These are phyloP conservation scores for Allium fistulosum DNA, from an alignment of 106 monocot genomes.

Conservation along the genomic window DNA sequence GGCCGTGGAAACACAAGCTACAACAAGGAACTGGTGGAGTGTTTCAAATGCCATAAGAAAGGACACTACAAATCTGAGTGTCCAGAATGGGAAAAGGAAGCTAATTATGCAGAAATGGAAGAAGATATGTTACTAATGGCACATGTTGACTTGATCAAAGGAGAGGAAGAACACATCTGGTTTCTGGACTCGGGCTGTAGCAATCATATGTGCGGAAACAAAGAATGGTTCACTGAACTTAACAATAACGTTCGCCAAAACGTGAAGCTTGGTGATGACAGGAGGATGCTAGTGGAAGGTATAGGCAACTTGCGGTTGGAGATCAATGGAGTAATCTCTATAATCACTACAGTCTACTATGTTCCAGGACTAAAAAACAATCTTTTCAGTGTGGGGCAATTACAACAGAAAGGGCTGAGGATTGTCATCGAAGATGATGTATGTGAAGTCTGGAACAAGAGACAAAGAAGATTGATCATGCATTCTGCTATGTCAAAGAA, in stretches of 20 bases:
- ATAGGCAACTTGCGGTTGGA: neutral
- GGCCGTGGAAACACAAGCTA: neutral
- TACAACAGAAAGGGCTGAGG: neutral
- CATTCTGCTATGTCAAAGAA: neutral
- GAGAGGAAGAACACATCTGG: neutral
- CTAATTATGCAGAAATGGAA: conserved; percentile 7
- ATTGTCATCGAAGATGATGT: neutral
- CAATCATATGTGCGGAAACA: conserved; percentile 1
- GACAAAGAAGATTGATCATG: conserved; percentile 1
- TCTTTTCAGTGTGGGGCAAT: conserved; percentile 1
- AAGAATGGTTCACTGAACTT: conserved; percentile 5
- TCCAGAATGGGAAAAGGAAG: conserved; percentile 4
- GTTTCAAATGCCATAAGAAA: conserved; percentile 2
- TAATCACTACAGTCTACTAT: neutral
- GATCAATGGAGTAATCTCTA: neutral
- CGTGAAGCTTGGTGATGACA: conserved; percentile 4
- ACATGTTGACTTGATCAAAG: neutral
- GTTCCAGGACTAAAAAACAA: neutral
- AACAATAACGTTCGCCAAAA: neutral
- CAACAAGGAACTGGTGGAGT: neutral
- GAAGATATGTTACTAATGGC: neutral
- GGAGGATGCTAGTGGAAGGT: neutral
- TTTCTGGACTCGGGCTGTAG: conserved; percentile 4
- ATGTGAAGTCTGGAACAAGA: neutral
- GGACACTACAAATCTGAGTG: conserved; percentile 7